A percentile compares a stretch with the other conserved stretches of the same genome.
These are phyloP conservation scores for Trichoderma sp. DNA, from an alignment of 2,329 filamentous ascomycete genomes.

Conservation along the genomic window DNA sequence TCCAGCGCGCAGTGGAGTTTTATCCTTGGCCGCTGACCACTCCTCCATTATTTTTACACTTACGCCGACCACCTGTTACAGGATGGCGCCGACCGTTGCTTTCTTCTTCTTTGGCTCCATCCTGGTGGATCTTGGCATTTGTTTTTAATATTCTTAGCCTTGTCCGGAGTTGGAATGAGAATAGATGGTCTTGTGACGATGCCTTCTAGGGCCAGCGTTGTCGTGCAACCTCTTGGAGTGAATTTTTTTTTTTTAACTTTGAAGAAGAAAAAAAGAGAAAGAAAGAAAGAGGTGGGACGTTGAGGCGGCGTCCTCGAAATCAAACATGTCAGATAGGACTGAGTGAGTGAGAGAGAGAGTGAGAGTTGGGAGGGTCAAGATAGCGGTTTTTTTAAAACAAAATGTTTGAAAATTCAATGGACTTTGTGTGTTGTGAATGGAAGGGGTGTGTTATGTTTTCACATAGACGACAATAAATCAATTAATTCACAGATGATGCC, in stretches of 20 bases:
- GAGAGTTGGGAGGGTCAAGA: neutral
- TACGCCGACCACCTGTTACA: constrained; percentile 16
- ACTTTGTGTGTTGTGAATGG: neutral
- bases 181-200: constrained; percentile 20
- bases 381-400: neutral
- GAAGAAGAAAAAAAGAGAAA: neutral
- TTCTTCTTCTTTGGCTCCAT: constrained; percentile 20
- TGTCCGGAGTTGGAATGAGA: constrained; percentile 21
- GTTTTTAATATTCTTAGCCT: constrained; percentile 22
- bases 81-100: constrained; percentile 18
- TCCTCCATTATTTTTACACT: constrained; percentile 14
- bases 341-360: neutral
- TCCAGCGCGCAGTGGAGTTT: neutral
- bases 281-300: constrained; percentile 16
- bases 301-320: constrained; percentile 6
- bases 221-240: constrained; percentile 14
- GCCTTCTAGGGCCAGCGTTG: constrained; percentile 17
- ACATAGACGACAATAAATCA: constrained; percentile 15
- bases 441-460: neutral
- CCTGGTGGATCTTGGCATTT: constrained; percentile 21
- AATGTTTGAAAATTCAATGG: neutral
- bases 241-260: constrained; percentile 1
- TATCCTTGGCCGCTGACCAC: constrained; percentile 1
- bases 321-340: neutral
- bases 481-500: constrained; percentile 16